phyloP scores from a whole-genome alignment of 2,329 filamentous ascomycete genomes.

The Tympanopsis confertula region DNA sequence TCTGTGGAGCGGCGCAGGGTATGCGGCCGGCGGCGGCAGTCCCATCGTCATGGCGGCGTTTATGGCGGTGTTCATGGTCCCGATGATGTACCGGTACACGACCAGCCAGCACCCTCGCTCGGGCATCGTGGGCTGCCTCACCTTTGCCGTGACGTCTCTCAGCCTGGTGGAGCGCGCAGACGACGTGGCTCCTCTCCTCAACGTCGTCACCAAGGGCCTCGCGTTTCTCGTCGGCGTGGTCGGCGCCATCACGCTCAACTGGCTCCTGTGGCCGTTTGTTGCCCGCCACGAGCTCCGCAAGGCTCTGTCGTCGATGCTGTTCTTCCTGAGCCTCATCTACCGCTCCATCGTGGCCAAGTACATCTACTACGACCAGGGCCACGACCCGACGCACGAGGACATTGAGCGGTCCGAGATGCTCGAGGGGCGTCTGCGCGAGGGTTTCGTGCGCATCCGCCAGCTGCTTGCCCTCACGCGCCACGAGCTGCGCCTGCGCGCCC shows the following conservation, averaged over 20 bases:
- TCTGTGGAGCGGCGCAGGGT: conserved; percentile 39
- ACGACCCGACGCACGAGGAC: conserved; percentile 36
- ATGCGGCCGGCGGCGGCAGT: conserved; percentile 36
- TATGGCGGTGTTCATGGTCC: conserved; percentile 43
- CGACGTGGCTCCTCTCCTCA: conserved; percentile 19
- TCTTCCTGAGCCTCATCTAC: conserved; percentile 45
- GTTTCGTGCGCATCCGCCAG: conserved; percentile 44
- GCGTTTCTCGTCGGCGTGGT: conserved; percentile 41
- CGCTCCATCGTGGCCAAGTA: conserved; percentile 42
- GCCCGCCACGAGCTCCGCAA: conserved; percentile 45
- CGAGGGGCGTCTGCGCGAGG: conserved; percentile 46
- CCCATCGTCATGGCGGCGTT: conserved; percentile 43
- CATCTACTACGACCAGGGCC: conserved; percentile 43
- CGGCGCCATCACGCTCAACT: conserved; percentile 41
- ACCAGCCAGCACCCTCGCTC: conserved; percentile 43
- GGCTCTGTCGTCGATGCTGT: conserved; percentile 41
- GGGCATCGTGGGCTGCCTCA: conserved; percentile 43
- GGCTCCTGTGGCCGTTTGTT: conserved; percentile 49
- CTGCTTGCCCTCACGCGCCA: conserved; percentile 42
- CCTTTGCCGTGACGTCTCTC: conserved; percentile 41
- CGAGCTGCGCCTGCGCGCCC: conserved; percentile 43
- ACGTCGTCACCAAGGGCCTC: conserved; percentile 33
- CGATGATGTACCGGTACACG: conserved; percentile 44
- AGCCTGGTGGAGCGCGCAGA: conserved; percentile 19
- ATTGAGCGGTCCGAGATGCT: conserved; percentile 42